Percentiles rank a stretch among this genome's conserved stretches.
Evolutionary conservation across 495 filamentous ascomycete genomes (phyloP).

Genomic region (Talaromyces proteolyticus): DNA sequence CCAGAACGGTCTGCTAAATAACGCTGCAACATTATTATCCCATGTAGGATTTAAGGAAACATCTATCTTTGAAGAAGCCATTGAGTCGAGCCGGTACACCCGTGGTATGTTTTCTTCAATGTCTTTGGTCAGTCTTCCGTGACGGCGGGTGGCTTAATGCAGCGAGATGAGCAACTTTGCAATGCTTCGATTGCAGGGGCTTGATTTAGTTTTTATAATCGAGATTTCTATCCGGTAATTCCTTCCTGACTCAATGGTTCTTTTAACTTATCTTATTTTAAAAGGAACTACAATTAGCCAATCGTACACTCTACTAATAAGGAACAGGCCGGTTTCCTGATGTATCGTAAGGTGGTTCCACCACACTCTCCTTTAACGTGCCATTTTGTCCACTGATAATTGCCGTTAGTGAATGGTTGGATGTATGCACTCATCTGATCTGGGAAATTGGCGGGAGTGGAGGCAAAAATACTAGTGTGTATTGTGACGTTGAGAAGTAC

Average conservation of each 20-base stretch:
- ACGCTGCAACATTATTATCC: slow-evolving; percentile 3
- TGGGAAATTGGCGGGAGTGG: not conserved
- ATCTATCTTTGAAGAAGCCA: not conserved
- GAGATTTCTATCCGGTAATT: not conserved
- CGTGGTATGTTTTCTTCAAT: no score
- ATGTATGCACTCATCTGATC: not conserved
- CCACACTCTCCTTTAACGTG: not conserved
- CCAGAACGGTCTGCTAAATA: slow-evolving; percentile 5
- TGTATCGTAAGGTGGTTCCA: not conserved
- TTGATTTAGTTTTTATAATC: no score
- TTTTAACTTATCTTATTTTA: not conserved
- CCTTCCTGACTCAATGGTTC: not conserved
- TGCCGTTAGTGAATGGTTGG: not conserved
- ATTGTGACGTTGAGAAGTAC: no score
- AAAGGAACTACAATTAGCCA: not conserved
- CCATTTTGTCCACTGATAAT: not conserved
- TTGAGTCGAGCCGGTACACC: no score
- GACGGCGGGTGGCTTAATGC: no score
- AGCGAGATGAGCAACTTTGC: no score
- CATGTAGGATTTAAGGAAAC: slow-evolving; percentile 3
- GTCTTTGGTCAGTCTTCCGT: no score
- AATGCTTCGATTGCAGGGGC: no score
- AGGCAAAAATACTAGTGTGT: no score
- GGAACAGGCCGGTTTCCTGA: not conserved
- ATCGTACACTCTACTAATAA: not conserved